These are phyloP conservation scores for Exophiala xenobiotica DNA, from an alignment of 2,329 filamentous ascomycete genomes.

Conservation along the genomic window DNA sequence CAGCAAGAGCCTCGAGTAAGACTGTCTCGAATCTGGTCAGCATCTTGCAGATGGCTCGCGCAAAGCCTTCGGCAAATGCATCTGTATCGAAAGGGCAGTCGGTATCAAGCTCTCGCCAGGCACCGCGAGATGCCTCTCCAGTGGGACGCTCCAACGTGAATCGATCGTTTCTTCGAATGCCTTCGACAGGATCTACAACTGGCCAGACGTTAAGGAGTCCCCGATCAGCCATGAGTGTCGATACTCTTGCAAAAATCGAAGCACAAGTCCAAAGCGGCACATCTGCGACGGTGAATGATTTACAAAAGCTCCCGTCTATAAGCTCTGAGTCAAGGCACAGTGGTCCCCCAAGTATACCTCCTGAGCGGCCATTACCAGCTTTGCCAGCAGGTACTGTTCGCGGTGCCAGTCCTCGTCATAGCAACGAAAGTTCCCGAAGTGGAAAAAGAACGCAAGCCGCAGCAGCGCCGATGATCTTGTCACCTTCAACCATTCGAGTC, in stretches of 20 bases:
- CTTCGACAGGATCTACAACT: constrained; percentile 9
- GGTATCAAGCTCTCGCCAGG: background rate
- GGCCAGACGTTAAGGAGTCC: constrained; percentile 3
- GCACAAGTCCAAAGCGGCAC: constrained; percentile 14
- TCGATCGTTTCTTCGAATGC: constrained; percentile 3
- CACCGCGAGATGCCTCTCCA: background rate
- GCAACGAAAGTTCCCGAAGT: background rate
- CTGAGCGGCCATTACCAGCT: constrained; percentile 23
- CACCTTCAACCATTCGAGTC: background rate
- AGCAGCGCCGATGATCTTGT: background rate
- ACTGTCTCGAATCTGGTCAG: constrained; percentile 2
- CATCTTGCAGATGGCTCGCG: constrained; percentile 7
- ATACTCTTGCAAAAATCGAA: constrained; percentile 25
- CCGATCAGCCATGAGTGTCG: constrained; percentile 17
- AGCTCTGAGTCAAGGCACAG: constrained; percentile 6
- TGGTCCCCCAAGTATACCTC: constrained; percentile 22
- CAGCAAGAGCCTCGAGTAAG: constrained; percentile 14
- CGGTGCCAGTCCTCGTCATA: background rate
- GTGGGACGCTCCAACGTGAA: background rate
- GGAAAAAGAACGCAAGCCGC: background rate
- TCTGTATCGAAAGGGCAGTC: constrained; percentile 4
- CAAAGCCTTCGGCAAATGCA: background rate
- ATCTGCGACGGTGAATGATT: background rate
- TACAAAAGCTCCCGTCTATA: background rate
- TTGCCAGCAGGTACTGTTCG: constrained; percentile 13